phyloP scores from a whole-genome alignment of 2,329 filamentous ascomycete species.

The Colletotrichum abscissum region DNA sequence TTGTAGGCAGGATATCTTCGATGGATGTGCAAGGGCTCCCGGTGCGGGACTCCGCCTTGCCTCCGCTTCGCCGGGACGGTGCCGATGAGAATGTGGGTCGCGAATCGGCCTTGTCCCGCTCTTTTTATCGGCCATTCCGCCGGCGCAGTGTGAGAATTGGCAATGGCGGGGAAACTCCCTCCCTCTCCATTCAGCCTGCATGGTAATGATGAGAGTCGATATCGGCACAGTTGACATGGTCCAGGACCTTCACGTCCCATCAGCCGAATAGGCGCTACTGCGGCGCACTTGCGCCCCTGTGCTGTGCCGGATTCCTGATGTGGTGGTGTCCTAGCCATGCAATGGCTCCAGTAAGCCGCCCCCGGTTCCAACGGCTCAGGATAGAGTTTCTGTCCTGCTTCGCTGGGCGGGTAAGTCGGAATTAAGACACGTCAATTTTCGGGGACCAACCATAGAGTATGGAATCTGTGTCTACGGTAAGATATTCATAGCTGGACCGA shows the following conservation, averaged over 20 bases:
- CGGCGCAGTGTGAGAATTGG: background rate
- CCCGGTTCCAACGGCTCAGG: background rate
- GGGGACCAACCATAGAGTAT: background rate
- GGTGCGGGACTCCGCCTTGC: constrained; percentile 11
- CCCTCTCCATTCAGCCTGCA: background rate
- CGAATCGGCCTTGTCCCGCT: background rate
- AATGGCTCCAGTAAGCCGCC: background rate
- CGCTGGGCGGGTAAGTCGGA: constrained; percentile 2
- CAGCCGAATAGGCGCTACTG: background rate
- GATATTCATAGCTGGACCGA: background rate
- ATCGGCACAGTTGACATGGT: background rate
- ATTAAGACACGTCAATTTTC: background rate
- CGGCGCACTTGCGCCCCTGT: background rate
- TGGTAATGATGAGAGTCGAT: background rate
- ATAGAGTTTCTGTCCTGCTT: constrained; percentile 4
- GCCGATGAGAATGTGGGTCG: constrained; percentile 7
- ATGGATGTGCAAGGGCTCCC: background rate
- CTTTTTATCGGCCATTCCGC: background rate
- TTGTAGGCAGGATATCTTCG: background rate
- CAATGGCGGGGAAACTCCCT: background rate
- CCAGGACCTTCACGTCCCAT: background rate
- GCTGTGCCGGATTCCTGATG: background rate
- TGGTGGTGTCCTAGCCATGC: background rate
- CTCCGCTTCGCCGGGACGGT: constrained; percentile 1
- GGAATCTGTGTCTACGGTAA: background rate